These are phyloP conservation scores for Pythium sukuiense DNA, from an alignment of 352 stramenopile species.

Conservation along the genomic window DNA sequence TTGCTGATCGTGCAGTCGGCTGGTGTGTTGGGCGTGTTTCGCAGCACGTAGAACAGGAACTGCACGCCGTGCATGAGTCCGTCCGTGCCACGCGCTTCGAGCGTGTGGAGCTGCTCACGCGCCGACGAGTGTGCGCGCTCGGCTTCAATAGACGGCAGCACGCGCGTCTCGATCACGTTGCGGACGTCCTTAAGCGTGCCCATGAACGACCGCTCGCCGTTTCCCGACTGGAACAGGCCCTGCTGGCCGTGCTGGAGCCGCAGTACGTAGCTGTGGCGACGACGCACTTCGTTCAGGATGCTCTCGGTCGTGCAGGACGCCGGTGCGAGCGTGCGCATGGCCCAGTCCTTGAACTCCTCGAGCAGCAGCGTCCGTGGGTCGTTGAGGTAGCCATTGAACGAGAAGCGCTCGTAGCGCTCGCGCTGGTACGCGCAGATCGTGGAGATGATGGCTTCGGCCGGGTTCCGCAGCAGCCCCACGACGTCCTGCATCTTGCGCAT, in stretches of 20 bases:
- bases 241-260: conserved; percentile 80
- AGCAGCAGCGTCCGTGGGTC: conserved; percentile 80
- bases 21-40: conserved; percentile 82
- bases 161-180: conserved; percentile 72
- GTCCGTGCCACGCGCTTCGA: conserved; percentile 76
- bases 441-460: conserved; percentile 83
- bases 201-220: conserved; percentile 72
- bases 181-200: conserved; percentile 82
- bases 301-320: conserved; percentile 77
- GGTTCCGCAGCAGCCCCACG: conserved; percentile 74
- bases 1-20: conserved; percentile 86
- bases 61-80: conserved; percentile 86
- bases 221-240: conserved; percentile 75
- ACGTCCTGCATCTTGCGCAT: conserved; percentile 89
- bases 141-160: conserved; percentile 80
- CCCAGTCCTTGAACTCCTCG: conserved; percentile 87
- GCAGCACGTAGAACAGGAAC: conserved; percentile 86
- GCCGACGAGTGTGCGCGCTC: conserved; percentile 80
- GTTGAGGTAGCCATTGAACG: conserved; percentile 80
- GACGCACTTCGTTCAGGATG: conserved; percentile 73
- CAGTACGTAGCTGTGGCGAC: conserved; percentile 74
- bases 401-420: conserved; percentile 80
- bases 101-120: conserved; percentile 74
- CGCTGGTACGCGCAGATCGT: conserved; percentile 84
- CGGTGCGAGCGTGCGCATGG: conserved; percentile 73